A percentile compares a stretch with the other conserved stretches of the same genome.
Conservation (phyloP, 768 basidiomycete species). For the Mrakia blollopis region DNA sequence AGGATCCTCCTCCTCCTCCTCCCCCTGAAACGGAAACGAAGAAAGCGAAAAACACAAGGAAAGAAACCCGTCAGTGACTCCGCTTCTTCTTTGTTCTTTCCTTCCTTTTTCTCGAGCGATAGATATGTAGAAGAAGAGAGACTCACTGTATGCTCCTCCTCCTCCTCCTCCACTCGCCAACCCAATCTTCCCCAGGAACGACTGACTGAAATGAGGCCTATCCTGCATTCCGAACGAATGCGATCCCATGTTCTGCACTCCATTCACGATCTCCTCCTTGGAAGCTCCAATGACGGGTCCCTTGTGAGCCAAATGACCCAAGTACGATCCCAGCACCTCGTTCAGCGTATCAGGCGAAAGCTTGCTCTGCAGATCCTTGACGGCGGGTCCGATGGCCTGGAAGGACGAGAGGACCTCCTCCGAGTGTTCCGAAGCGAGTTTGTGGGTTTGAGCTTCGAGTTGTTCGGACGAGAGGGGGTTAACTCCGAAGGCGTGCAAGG, state of each 20-base stretch:
- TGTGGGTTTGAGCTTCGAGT: slow-evolving; percentile 50
- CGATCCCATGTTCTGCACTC: slow-evolving; percentile 59
- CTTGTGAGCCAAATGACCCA: slow-evolving; percentile 68
- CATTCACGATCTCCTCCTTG: slow-evolving; percentile 52
- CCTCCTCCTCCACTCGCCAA: background rate
- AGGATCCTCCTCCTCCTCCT: slow-evolving; percentile 13
- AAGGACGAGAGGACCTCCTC: slow-evolving; percentile 19
- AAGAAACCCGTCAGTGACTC: background rate
- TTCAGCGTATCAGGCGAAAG: slow-evolving; percentile 54
- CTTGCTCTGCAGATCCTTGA: slow-evolving; percentile 40
- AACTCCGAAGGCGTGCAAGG: slow-evolving; percentile 65
- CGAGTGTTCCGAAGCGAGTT: slow-evolving; percentile 26
- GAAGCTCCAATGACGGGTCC: slow-evolving; percentile 51
- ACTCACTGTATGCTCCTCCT: background rate
- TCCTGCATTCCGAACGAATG: slow-evolving; percentile 54
- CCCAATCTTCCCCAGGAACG: slow-evolving; percentile 50
- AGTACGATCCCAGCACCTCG: slow-evolving; percentile 60
- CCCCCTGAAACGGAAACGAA: too few species aligned
- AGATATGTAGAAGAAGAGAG: background rate
- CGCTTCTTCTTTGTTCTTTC: background rate
- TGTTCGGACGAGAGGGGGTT: slow-evolving; percentile 55
- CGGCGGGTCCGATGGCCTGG: slow-evolving; percentile 37
- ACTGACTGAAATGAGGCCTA: slow-evolving; percentile 54
- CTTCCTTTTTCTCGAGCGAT: too few species aligned
- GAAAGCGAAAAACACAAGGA: background rate